Conservation (phyloP, 78 protist genomes). For the Dictyostelium brefeldianum region DNA sequence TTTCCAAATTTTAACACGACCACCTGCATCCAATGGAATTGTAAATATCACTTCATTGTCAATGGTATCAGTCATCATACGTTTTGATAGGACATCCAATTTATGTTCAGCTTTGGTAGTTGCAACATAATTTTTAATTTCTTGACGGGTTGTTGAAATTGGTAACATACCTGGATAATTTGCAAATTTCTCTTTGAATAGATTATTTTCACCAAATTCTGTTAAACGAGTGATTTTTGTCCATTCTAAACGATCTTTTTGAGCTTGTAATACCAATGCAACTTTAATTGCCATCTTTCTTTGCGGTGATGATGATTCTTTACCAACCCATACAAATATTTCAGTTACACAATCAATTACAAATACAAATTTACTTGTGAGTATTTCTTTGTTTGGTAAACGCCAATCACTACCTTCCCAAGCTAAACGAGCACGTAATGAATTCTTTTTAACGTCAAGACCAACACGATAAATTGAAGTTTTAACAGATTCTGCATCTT, state of each 20-base stretch:
- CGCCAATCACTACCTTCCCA: constrained; percentile 79
- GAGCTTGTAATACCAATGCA: constrained; percentile 44
- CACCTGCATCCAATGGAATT: neutral
- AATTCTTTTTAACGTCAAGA: constrained; percentile 58
- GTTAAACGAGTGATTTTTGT: constrained; percentile 36
- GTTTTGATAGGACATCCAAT: neutral
- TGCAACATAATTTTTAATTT: constrained; percentile 37
- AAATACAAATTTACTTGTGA: constrained; percentile 68
- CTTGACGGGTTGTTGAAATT: constrained; percentile 66
- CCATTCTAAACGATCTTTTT: constrained; percentile 43
- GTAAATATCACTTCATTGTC: constrained; percentile 38
- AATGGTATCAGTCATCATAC: neutral
- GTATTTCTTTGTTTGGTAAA: constrained; percentile 67
- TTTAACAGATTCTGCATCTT: constrained; percentile 43
- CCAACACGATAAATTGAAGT: constrained; percentile 72
- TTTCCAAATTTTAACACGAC: constrained; percentile 61
- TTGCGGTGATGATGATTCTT: constrained; percentile 68
- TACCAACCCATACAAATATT: constrained; percentile 83
- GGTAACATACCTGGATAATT: constrained; percentile 85
- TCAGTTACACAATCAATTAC: constrained; percentile 78
- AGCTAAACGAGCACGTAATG: constrained; percentile 54
- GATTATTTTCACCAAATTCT: constrained; percentile 81
- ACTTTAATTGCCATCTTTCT: constrained; percentile 77
- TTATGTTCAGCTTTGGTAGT: constrained; percentile 45
- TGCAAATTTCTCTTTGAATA: constrained; percentile 84